Evolutionary conservation across 306 rosid species (phyloP), one percentile per base, ranked within the genome.

Genomic region (Prosopis cineraria): DNA sequence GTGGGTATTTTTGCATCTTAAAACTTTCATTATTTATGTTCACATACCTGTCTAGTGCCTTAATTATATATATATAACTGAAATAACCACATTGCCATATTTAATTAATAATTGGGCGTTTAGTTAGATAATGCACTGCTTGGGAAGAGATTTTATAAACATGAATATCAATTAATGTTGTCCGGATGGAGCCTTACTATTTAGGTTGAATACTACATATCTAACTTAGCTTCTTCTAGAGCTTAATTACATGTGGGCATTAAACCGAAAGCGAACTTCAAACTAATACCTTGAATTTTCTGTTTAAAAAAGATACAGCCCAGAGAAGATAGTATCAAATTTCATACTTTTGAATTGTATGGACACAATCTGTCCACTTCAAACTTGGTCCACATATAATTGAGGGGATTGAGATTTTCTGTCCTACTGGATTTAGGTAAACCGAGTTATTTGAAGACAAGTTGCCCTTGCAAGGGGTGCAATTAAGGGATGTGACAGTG

Each of bases 251-350:
- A 53, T 36, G 58, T 13, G 63, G 62, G 17, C 7, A 52, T 78
- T 73, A 63, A 74, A 78, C 31, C 74, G 72, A 77, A 80, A 60
- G 65, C 60, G 74, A 77, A 77, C 52, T 77, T 78, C 68, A 62
- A 73, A 50, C 67, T 47, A 44, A 74, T 78, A 36, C 50, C 73
- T 77, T 80, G 40, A 66, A 76, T 17, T 34, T 34, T 19, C 24
- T 64, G 13, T 64, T 64, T 19, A 29, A 44, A 47, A 55, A 39
- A 39, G 50, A 58, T 62, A 29, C 36, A 60, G 47, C 75, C 20
- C 30, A 55, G 31, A 39, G 62, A 50, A 16, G 63, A 77, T 24
- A 31, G 68, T 48, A 65, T 70, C 4, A 1, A 78, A 65, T 70
- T 81, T 75, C 73, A 81, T 82, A 6, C 25, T 47, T 70, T 70